A percentile compares a stretch with the other conserved stretches of the same genome.
Conservation (phyloP, 495 filamentous ascomycete species). For the Tuber melanosporum region DNA sequence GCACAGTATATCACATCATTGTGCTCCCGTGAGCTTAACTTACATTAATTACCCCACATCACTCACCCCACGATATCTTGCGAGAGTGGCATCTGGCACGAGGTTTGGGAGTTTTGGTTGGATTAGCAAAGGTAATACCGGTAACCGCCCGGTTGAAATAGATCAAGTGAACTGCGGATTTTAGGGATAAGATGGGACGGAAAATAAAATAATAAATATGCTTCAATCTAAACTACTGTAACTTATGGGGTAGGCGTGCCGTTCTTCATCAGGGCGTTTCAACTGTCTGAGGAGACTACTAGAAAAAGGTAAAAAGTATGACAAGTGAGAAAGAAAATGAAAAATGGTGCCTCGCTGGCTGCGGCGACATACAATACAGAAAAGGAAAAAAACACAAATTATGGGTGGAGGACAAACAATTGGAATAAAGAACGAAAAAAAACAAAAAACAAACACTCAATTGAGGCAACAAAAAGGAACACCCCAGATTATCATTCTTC, state of each 20-base stretch:
- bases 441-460: slow-evolving; percentile 15
- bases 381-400: not conserved
- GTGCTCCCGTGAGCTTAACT: not conserved
- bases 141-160: not conserved
- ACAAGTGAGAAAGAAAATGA: not conserved
- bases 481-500: not conserved
- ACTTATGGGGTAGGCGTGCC: not conserved
- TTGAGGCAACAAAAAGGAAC: slow-evolving; percentile 17
- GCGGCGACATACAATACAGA: not conserved
- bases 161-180: not conserved
- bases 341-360: not conserved
- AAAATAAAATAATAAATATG: not conserved
- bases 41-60: not conserved
- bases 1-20: not conserved
- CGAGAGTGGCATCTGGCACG: not conserved
- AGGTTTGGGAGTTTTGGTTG: not conserved
- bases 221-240: not conserved
- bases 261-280: not conserved
- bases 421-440: not conserved
- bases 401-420: not conserved
- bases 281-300: not conserved
- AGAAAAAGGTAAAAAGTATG: not conserved
- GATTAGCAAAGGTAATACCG: not conserved
- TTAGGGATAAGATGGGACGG: not conserved
- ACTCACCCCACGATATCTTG: not conserved